A percentile compares a stretch with the other conserved stretches of the same genome.
These are phyloP conservation scores for Penicillium sp. DNA, from an alignment of 2,329 filamentous ascomycete genomes.

Conservation along the genomic window DNA sequence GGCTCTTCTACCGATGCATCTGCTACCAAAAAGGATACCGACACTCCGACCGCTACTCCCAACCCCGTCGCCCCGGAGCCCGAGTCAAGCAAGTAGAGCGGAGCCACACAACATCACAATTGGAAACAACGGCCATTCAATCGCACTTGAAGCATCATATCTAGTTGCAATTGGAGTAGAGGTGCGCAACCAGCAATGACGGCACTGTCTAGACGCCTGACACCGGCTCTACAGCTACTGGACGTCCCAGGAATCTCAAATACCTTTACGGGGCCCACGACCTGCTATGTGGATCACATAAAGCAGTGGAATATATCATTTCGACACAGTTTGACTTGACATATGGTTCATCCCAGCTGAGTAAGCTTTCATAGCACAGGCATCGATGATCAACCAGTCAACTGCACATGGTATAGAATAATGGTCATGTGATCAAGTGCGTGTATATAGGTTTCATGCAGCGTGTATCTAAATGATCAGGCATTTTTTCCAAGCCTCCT, in stretches of 20 bases:
- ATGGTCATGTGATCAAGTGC: not conserved
- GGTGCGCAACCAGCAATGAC: not conserved
- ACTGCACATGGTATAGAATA: not conserved
- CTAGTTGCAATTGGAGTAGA: not conserved
- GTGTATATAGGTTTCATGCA: not conserved
- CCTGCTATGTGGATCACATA: not conserved
- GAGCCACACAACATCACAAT: not conserved
- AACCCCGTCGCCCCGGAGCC: not conserved
- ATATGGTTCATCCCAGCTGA: not conserved
- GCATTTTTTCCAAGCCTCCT: not conserved
- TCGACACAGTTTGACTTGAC: not conserved
- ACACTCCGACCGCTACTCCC: not conserved
- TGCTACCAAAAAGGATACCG: slow-evolving; percentile 1
- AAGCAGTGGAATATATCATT: not conserved
- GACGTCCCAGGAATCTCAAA: not conserved
- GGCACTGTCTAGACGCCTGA: not conserved
- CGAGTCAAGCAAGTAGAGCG: not conserved
- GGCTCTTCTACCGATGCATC: not conserved
- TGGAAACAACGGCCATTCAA: not conserved
- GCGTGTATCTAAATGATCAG: not conserved
- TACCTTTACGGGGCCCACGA: not conserved
- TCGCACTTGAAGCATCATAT: not conserved
- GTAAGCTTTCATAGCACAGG: not conserved
- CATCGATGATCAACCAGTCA: not conserved
- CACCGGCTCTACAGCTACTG: not conserved